These are phyloP conservation scores for Neurospora sublineolata DNA, from an alignment of 495 filamentous ascomycete genomes.

Conservation along the genomic window DNA sequence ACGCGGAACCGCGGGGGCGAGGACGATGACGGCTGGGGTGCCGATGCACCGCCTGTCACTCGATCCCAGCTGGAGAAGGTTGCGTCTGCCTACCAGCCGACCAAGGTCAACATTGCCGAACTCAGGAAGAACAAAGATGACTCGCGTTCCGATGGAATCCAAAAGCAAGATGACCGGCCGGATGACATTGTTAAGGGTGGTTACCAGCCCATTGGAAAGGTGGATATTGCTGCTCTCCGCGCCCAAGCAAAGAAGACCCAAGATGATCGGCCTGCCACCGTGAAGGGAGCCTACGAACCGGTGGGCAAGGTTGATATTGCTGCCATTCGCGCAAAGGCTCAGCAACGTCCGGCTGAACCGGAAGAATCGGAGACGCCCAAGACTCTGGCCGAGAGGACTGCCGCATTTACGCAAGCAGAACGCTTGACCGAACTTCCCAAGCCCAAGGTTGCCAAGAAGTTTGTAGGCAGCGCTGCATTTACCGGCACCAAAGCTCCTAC, in stretches of 20 bases:
- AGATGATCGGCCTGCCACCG: conserved; percentile 67
- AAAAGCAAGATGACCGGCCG: conserved; percentile 26
- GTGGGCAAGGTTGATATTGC: conserved; percentile 92
- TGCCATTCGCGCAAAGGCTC: conserved; percentile 72
- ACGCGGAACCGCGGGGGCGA: conserved; percentile 33
- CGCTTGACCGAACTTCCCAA: conserved; percentile 82
- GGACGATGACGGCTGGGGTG: conserved; percentile 80
- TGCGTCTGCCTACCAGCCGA: conserved; percentile 80
- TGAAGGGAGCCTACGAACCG: conserved; percentile 88
- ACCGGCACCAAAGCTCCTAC: conserved; percentile 79
- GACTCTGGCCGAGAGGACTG: conserved; percentile 54
- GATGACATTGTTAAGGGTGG: conserved; percentile 67
- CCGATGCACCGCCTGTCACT: conserved; percentile 82
- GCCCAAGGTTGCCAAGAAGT: conserved; percentile 84
- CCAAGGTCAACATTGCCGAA: conserved; percentile 78
- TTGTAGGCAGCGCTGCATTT: conserved; percentile 60
- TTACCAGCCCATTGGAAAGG: conserved; percentile 95
- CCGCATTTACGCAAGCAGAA: conserved; percentile 57
- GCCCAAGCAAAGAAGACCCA: conserved; percentile 58
- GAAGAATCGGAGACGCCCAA: conserved; percentile 36
- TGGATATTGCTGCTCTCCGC: conserved; percentile 84
- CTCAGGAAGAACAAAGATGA: conserved; percentile 57
- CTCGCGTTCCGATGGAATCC: conserved; percentile 37
- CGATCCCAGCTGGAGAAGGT: conserved; percentile 89
- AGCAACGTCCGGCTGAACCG: conserved; percentile 42